Conservation (phyloP, 164 flowering plant genomes). For the Akebia trifoliata region DNA sequence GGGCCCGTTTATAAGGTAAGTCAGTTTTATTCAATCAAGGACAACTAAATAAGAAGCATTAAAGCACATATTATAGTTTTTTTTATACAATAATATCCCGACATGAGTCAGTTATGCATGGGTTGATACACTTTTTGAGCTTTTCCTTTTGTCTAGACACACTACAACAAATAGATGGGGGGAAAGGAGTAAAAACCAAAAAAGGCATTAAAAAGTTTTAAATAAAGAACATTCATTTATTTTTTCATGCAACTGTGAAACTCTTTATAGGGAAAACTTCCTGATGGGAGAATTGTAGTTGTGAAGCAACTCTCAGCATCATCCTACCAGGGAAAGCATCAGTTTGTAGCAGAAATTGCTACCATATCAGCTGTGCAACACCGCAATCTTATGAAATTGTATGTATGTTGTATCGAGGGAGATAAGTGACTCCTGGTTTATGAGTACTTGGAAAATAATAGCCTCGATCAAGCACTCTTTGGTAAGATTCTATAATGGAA, state of each 20-base stretch:
- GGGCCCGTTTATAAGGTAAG: conserved; percentile 82
- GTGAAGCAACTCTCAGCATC: conserved; percentile 65
- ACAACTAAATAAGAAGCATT: no score
- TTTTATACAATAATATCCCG: no score
- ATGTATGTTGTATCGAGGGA: conserved; percentile 78
- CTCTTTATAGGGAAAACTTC: conserved; percentile 48
- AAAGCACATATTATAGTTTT: no score
- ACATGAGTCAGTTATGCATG: no score
- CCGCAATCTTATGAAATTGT: conserved; percentile 69
- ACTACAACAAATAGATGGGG: no score
- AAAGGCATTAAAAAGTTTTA: no score
- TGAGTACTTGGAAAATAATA: conserved; percentile 66
- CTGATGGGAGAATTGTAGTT: conserved; percentile 64
- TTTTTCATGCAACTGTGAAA: neutral
- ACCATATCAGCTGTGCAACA: conserved; percentile 85
- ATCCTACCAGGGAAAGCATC: conserved; percentile 71
- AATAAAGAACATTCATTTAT: no score
- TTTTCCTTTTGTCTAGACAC: no score
- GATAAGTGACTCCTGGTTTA: conserved; percentile 61
- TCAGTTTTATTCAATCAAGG: no score
- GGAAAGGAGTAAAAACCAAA: no score
- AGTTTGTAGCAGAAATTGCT: conserved; percentile 70
- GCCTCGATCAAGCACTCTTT: conserved; percentile 75
- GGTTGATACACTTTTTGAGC: no score
- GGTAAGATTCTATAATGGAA: conserved; percentile 27